Evolutionary conservation across 345 rosid genomes (phyloP).

Genomic region (Citropsis articulata): DNA sequence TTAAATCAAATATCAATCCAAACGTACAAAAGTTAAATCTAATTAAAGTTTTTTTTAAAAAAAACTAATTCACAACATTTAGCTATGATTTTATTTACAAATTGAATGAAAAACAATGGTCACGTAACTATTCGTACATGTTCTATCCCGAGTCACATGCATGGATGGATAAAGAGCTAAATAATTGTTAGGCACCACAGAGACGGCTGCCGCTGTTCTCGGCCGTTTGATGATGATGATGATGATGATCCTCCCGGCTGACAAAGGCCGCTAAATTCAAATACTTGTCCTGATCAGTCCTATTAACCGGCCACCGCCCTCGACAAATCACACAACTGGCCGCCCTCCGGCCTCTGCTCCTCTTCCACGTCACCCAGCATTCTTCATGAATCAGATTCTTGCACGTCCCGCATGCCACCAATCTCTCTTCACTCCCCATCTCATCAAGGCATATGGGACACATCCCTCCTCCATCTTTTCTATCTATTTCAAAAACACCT

Average conservation of each 20-base stretch:
- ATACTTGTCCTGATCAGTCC: slow-evolving; percentile 33
- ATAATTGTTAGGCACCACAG: slow-evolving; percentile 10
- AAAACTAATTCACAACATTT: neutral
- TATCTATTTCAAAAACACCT: neutral
- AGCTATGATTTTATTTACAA: neutral
- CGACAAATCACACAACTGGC: slow-evolving; percentile 74
- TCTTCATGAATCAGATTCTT: slow-evolving; percentile 73
- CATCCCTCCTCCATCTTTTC: slow-evolving; percentile 34
- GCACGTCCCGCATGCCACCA: slow-evolving; percentile 63
- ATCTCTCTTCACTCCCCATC: slow-evolving; percentile 36
- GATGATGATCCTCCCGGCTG: slow-evolving; percentile 20
- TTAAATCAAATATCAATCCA: neutral
- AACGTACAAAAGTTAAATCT: neutral
- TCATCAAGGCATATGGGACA: slow-evolving; percentile 85
- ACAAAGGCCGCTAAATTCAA: slow-evolving; percentile 69
- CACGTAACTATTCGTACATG: neutral
- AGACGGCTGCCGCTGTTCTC: slow-evolving; percentile 3
- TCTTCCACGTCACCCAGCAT: slow-evolving; percentile 74
- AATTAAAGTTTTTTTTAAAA: no score
- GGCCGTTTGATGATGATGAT: neutral
- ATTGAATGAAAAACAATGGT: neutral
- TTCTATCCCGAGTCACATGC: neutral
- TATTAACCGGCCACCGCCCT: slow-evolving; percentile 64
- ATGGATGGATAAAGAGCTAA: neutral
- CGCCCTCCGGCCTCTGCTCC: slow-evolving; percentile 65